Conservation (phyloP, 208 protist genomes). For the Phytomonas francai region DNA sequence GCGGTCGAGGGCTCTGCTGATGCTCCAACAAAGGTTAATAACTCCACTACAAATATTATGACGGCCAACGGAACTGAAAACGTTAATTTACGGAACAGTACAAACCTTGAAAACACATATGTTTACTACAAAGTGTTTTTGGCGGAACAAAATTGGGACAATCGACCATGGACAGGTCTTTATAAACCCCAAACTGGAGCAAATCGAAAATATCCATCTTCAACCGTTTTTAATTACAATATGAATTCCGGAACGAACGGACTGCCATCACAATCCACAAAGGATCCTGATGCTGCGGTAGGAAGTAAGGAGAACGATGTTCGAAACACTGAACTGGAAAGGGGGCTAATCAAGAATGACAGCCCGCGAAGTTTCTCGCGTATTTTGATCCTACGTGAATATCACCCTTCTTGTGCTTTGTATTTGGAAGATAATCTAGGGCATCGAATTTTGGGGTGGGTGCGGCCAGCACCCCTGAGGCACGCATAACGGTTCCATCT, state of each 20-base stretch:
- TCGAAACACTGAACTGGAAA: constrained; percentile 1
- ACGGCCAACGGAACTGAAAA: neutral
- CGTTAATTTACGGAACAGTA: neutral
- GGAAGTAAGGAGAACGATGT: neutral
- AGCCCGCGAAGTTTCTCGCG: constrained; percentile 18
- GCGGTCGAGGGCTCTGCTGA: too few relatives aligned
- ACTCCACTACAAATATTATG: neutral
- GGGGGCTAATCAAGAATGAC: neutral
- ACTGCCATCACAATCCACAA: constrained; percentile 24
- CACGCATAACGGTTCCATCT: too few relatives aligned
- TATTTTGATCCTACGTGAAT: constrained; percentile 31
- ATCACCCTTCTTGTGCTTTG: constrained; percentile 21
- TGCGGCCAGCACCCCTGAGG: constrained; percentile 19
- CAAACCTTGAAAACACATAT: neutral
- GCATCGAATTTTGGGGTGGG: constrained; percentile 34
- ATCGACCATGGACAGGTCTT: constrained; percentile 18
- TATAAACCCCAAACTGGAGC: too few relatives aligned
- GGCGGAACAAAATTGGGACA: constrained; percentile 67
- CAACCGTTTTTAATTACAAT: too few relatives aligned
- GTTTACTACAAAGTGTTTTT: constrained; percentile 39
- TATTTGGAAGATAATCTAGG: constrained; percentile 34
- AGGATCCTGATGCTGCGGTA: neutral
- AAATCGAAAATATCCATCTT: too few relatives aligned
- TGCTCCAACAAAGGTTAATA: neutral
- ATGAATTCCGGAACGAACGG: too few relatives aligned